Evolutionary conservation across 1,139 yeast genomes (phyloP), one percentile per base, ranked within the genome.

Genomic region (Zygosaccharomyces pseudobailii): DNA sequence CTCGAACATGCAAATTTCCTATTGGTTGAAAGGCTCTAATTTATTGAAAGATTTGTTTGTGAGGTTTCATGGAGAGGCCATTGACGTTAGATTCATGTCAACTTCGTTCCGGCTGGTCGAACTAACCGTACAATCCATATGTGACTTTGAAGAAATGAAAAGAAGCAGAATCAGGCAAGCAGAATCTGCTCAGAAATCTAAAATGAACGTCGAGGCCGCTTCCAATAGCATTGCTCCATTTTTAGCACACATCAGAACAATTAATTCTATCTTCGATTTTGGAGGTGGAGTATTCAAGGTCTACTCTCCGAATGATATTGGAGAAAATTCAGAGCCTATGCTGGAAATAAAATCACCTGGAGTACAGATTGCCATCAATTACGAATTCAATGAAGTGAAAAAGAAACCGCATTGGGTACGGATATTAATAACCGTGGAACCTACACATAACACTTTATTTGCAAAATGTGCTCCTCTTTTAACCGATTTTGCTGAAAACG

Each of bases 401-500:
- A 70, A 42, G 8, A 56, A 57, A 46, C 55, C 55, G 1, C 68
- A 65, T 48, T 52, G 57, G 55, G 47, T 66, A 9, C 56, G 66
- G 44, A 55, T 59, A 6, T 43, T 58, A 8, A 53, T 62, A 6
- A 52, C 50, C 20, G 62, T 65, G 23, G 61, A 58, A n/a, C 75
- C 88, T 0, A 86, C 96, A 0, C 80, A 79, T 46, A 92, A 92
- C 61, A 75, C 74, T 0, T 61, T 92, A 5, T 76, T 78, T 50
- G 79, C 96, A 0, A 71, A 80, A 1, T 87, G 95, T 65, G 88
- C 89, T 20, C 96, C 96, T 0, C 85, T 88, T 8, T 60, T 88
- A 7, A 64, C 72, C 43, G 90, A 84, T 52, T 71, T 87, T 46
- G 70, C 75, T 22, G 69, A 71, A 21, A 77, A 80, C 8, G 55